Evolutionary conservation across 306 rosid species (phyloP), one percentile per base, ranked within the genome.

Genomic region (Vicia villosa): DNA sequence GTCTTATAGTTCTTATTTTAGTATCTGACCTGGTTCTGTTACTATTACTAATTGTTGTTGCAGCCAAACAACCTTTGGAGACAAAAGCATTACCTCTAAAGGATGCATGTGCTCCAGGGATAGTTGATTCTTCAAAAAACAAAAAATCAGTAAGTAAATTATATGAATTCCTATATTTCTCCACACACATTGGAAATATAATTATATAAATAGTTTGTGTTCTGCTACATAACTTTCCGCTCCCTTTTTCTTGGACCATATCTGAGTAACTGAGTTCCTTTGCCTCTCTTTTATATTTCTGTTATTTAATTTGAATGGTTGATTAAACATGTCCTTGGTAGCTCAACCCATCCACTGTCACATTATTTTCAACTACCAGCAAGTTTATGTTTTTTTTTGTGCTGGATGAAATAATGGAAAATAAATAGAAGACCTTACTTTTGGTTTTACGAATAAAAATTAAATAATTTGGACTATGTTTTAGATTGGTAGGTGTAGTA

Each of bases 111-210:
- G 73, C 80, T 11, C 4, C 79, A 41, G 96, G 76, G 76, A 75
- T 26, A 63, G 77, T 56, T 41, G 82, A 80, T 74, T 37, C 83
- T 75, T 74, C 72, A n/a, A 92, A 88, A 80, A 82, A 19, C 81
- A 88, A 61, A 80, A 92, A 92, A 81, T 37, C 79, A 5, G 98
- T 93, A 15, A 82, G 96, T 80, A 58, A 57, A 69, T 46, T 40
- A 19, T 66, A 32, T 67, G 40, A 36, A 63, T 84, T 78, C 15
- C 10, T 24, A 11, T 65, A 22, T 52, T 59, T 67, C 54, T 14
- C 2, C 8, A 8, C 71, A 8, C 71, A 63, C 68, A 6, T 12
- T 56, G 69, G 64, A 22, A 10, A 49, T 64, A 14, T 37, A 20
- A 56, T 15, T 16, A 30, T 1, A 63, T n/a, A 58, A 34, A 34